Evolutionary conservation across 2,329 filamentous ascomycete species (phyloP), one percentile per base, ranked within the genome.

Genomic region (Trichoderma atroviride): DNA sequence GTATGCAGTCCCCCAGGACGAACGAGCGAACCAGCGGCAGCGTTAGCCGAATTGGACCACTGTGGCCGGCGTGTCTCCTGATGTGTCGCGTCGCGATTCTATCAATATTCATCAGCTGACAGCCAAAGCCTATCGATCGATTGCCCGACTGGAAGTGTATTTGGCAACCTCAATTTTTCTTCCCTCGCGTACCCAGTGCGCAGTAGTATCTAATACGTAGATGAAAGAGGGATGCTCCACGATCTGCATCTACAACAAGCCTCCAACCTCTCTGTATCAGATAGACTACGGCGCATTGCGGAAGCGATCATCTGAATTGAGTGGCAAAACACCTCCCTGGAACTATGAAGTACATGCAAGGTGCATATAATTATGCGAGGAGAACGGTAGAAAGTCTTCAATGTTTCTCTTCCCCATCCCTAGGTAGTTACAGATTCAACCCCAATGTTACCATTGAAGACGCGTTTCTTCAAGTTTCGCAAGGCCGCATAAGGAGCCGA

Each of bases 401-500:
- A 58, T 29, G 63, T 58, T 43, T 67, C 13, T 31, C 55, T 47
- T 40, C 13, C 29, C 29, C 2, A 19, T 43, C 16, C 40, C 52
- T 58, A 4, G 47, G 24, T 19, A 40, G 37, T 27, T 31, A 29
- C 55, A 22, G 14, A 29, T 37, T n/a, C 16, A 50, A 40, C n/a
- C 13, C 55, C 55, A 40, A 67, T 67, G 52, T n/a, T 27, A 58
- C 22, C 37, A 29, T n/a, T 22, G 22, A 52, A 59, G 63, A 58
- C 63, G 63, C 63, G 63, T 13, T 56, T n/a, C 33, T 56, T 52
- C 10, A 40, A 52, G 55, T 67, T 37, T 59, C 35, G 24, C 55
- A 52, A 56, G 29, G n/a, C 37, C 52, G 63, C 63, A 67, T 67
- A 52, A 67, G 40, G 63, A 59, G 63, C 27, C 63, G 63, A 67